Evolutionary conservation across 805 yeast species (phyloP).

Genomic region (Hemisphaericaspora nanyangensis): DNA sequence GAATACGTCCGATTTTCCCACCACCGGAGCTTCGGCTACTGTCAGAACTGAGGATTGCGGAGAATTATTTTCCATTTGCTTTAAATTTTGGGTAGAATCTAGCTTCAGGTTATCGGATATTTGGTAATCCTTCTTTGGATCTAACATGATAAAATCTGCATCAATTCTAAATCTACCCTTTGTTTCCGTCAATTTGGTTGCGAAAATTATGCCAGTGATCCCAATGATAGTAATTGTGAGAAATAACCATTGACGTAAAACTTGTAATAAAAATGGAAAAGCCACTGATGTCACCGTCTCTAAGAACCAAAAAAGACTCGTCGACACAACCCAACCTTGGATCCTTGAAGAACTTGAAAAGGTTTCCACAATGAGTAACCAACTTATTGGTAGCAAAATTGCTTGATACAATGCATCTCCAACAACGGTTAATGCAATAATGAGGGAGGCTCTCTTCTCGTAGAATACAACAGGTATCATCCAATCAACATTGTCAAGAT

Average conservation of each 20-base stretch:
- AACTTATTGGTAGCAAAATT: slow-evolving; percentile 43
- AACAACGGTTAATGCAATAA: slow-evolving; percentile 42
- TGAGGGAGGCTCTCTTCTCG: slow-evolving; percentile 35
- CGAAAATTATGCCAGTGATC: slow-evolving; percentile 24
- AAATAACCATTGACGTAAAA: slow-evolving; percentile 39
- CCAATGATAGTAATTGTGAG: slow-evolving; percentile 32
- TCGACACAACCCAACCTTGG: slow-evolving; percentile 44
- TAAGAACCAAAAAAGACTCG: slow-evolving; percentile 44
- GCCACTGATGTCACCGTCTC: slow-evolving; percentile 34
- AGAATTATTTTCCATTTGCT: too few species aligned
- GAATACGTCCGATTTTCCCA: too few species aligned
- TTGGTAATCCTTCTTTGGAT: too few species aligned
- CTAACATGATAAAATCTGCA: slow-evolving; percentile 1
- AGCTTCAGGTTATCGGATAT: too few species aligned
- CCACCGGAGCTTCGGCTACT: too few species aligned
- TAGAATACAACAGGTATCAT: slow-evolving; percentile 8
- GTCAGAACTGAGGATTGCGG: too few species aligned
- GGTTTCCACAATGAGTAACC: slow-evolving; percentile 49
- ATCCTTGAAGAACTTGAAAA: slow-evolving; percentile 43
- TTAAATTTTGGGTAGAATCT: too few species aligned
- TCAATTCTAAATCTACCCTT: slow-evolving; percentile 12
- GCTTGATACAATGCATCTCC: slow-evolving; percentile 45
- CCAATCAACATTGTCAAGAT: slow-evolving; percentile 8
- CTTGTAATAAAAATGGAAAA: slow-evolving; percentile 36
- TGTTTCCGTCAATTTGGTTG: slow-evolving; percentile 44